Evolutionary conservation across 805 yeast genomes (phyloP).

Genomic region (Yamadazyma sp.): DNA sequence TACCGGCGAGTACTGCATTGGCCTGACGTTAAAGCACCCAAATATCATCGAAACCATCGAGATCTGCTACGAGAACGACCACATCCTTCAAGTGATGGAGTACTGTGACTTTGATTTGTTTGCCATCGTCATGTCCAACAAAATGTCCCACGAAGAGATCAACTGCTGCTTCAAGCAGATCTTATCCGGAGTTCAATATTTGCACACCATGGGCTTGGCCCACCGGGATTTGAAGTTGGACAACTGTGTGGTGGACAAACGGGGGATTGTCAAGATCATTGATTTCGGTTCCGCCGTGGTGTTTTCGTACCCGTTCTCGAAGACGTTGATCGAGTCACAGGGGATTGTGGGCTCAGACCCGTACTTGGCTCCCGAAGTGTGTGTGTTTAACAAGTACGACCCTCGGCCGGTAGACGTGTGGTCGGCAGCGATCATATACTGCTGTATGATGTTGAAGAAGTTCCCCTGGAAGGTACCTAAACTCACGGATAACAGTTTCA

Average conservation of each 20-base stretch:
- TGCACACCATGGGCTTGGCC: conserved; percentile 77
- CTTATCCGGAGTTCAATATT: conserved; percentile 66
- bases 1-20: conserved; percentile 86
- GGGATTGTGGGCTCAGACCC: conserved; percentile 89
- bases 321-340: conserved; percentile 56
- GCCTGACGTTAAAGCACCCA: conserved; percentile 78
- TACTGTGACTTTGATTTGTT: conserved; percentile 85
- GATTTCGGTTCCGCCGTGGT: conserved; percentile 87
- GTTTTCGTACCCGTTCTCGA: conserved; percentile 73
- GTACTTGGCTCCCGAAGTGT: conserved; percentile 81
- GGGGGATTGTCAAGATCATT: conserved; percentile 74
- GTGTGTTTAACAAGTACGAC: conserved; percentile 58
- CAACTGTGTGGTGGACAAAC: conserved; percentile 73
- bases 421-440: conserved; percentile 81
- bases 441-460: conserved; percentile 82
- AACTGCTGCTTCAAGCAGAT: conserved; percentile 80
- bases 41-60: conserved; percentile 78
- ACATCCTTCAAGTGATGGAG: conserved; percentile 91
- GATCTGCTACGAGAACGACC: conserved; percentile 65
- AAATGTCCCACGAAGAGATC: conserved; percentile 77
- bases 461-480: conserved; percentile 89
- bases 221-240: conserved; percentile 82
- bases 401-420: conserved; percentile 80
- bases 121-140: conserved; percentile 84
- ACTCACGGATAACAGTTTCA: conserved; percentile 66